These are phyloP conservation scores for Starmera stellimalicola DNA, from an alignment of 1,139 yeast species.

Conservation along the genomic window DNA sequence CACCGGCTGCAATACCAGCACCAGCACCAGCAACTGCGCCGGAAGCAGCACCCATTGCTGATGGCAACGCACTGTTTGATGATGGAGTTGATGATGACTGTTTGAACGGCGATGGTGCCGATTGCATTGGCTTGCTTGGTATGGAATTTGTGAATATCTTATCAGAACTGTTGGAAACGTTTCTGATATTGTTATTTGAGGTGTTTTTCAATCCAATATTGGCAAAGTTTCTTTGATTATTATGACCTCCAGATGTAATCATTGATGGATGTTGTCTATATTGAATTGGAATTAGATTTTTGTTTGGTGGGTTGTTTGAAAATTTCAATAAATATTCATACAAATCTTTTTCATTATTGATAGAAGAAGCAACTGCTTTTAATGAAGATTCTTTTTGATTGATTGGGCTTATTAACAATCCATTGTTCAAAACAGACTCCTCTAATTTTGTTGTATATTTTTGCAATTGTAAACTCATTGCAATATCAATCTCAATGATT, in stretches of 20 bases:
- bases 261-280: conserved; percentile 73
- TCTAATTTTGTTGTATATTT: conserved; percentile 86
- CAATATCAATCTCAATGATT: conserved; percentile 80
- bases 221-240: not conserved
- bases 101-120: no score
- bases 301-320: conserved; percentile 27
- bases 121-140: no score
- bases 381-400: conserved; percentile 46
- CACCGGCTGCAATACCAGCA: conserved; percentile 4
- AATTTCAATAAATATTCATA: conserved; percentile 54
- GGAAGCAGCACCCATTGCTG: not conserved
- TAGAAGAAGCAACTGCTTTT: conserved; percentile 64
- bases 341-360: conserved; percentile 77
- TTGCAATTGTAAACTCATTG: conserved; percentile 78
- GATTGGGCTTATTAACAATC: conserved; percentile 73
- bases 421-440: conserved; percentile 72
- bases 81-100: no score
- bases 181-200: not conserved
- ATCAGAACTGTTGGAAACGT: not conserved
- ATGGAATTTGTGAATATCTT: not conserved
- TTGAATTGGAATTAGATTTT: conserved; percentile 52
- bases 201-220: not conserved
- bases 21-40: conserved; percentile 1
- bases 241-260: conserved; percentile 12
- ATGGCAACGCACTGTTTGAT: not conserved